phyloP scores from a whole-genome alignment of 1,139 yeast species.

The Protomyces inundatus region DNA sequence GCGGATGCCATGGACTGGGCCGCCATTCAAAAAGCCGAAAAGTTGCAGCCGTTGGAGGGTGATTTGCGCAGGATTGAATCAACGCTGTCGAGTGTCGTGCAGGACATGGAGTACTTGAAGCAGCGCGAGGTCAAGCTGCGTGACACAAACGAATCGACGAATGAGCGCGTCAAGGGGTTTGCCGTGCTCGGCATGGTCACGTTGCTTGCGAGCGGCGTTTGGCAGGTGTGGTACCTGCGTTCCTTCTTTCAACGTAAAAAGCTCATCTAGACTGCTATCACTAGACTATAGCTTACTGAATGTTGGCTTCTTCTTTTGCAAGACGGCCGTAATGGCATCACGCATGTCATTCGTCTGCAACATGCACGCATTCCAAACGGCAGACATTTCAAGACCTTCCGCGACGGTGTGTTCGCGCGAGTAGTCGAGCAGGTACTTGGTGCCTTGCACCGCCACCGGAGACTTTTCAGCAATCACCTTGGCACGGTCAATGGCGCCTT shows the following conservation, averaged over 20 bases:
- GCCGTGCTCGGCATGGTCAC: slow-evolving; percentile 40
- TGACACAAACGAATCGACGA: slow-evolving; percentile 94
- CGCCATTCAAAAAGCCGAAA: slow-evolving; percentile 85
- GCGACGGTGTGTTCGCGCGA: slow-evolving; percentile 47
- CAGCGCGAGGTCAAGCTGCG: slow-evolving; percentile 85
- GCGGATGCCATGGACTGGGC: slow-evolving; percentile 98
- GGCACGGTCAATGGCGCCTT: slow-evolving; percentile 51
- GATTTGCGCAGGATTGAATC: slow-evolving; percentile 80
- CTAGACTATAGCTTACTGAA: slow-evolving; percentile 4
- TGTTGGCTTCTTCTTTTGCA: slow-evolving; percentile 10
- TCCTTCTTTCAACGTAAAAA: slow-evolving; percentile 30
- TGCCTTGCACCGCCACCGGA: slow-evolving; percentile 62
- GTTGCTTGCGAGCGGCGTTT: slow-evolving; percentile 17
- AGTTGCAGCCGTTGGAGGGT: slow-evolving; percentile 85
- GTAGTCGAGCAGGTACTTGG: slow-evolving; percentile 55
- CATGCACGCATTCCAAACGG: slow-evolving; percentile 31
- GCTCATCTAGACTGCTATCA: slow-evolving; percentile 21
- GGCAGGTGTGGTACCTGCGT: slow-evolving; percentile 28
- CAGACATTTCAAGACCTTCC: slow-evolving; percentile 38
- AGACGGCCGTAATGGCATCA: slow-evolving; percentile 20
- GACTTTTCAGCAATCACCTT: slow-evolving; percentile 47
- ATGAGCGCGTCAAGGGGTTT: slow-evolving; percentile 72
- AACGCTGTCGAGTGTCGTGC: slow-evolving; percentile 68
- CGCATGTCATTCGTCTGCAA: slow-evolving; percentile 17
- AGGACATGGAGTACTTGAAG: slow-evolving; percentile 75